Base-by-base conservation (phyloP, 345 rosid genomes). In the Kandelia obovata region DNA sequence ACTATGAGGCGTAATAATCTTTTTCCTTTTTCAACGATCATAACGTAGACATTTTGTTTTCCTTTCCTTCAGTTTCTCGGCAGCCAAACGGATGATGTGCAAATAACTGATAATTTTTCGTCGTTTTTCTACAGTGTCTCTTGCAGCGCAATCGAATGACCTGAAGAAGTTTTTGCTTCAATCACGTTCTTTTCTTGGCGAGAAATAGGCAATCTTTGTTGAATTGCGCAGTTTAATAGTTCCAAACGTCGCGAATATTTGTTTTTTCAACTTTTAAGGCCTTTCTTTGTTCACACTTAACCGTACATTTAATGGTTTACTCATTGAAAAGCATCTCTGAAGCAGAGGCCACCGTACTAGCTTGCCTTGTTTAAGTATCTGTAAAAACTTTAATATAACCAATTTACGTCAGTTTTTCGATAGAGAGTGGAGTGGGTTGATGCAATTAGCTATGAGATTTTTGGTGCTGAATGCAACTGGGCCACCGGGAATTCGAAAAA, bases 401-500 rank as follows among this genome's bases (percentile, higher is more conserved):
- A 65, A 9, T 13, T 51, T 61, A 15, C 58, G 7, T 30, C 20
- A 61, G 32, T 13, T 13, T 66, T 37, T 30, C 25, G 23, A 7
- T 39, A 32, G 52, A 17, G 26, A 7, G 49, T 7, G 49, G 51
- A 23, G 37, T 2, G 32, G 46, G 47, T 70, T 46, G 53, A 53
- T 58, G 59, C 10, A 21, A 4, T 69, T 60, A 61, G 79, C 56
- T 37, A 88, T 85, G 92, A 67, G 78, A 27, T 46, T 51, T 55
- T 70, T 71, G 71, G 62, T 76, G 68, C 64, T 80, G 39, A 73
- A 77, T 63, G 79, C 82, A 52, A 75, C 67, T 20, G 84, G 84
- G 57, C 88, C 87, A 47, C 87, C 85, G 65, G 74, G 77, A 47
- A 83, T 80, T 73, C 79, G 83, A 66, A 74, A 82, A 67, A 88